phyloP scores from a whole-genome alignment of 2,329 filamentous ascomycete species.

The Plenodomus lindquistii region DNA sequence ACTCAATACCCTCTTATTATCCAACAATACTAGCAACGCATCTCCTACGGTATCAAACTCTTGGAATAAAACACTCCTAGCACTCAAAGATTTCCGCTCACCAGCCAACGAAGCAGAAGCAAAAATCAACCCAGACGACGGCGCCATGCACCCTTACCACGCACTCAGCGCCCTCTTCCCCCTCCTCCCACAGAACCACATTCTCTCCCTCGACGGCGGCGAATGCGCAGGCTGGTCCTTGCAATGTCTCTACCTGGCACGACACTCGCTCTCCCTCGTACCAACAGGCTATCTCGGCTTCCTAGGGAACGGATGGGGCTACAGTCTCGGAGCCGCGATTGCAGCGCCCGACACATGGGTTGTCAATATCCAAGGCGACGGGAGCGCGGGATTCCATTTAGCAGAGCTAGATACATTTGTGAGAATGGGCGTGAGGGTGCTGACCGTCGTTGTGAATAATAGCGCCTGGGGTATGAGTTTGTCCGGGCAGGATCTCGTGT shows the following conservation, averaged over 20 bases:
- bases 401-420: constrained; percentile 53
- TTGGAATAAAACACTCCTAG: background rate
- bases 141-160: background rate
- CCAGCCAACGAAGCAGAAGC: too few species aligned
- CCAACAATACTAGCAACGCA: too few species aligned
- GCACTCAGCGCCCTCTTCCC: constrained; percentile 31
- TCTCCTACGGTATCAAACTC: too few species aligned
- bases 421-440: constrained; percentile 45
- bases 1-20: constrained; percentile 20
- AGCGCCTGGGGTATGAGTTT: constrained; percentile 52
- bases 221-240: constrained; percentile 45
- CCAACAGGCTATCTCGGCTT: constrained; percentile 50
- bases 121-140: background rate
- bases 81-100: background rate
- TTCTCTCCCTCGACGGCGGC: constrained; percentile 50
- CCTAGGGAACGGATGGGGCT: constrained; percentile 54
- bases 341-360: constrained; percentile 46
- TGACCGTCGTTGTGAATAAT: constrained; percentile 53
- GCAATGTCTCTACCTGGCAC: constrained; percentile 30
- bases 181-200: constrained; percentile 37
- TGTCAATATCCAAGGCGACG: constrained; percentile 53
- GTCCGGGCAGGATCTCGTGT: constrained; percentile 52
- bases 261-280: constrained; percentile 29
- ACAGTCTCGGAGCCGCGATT: constrained; percentile 49
- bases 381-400: constrained; percentile 52